phyloP scores from a whole-genome alignment of 2,329 filamentous ascomycete species.

The Leptosphaerulina australis region DNA sequence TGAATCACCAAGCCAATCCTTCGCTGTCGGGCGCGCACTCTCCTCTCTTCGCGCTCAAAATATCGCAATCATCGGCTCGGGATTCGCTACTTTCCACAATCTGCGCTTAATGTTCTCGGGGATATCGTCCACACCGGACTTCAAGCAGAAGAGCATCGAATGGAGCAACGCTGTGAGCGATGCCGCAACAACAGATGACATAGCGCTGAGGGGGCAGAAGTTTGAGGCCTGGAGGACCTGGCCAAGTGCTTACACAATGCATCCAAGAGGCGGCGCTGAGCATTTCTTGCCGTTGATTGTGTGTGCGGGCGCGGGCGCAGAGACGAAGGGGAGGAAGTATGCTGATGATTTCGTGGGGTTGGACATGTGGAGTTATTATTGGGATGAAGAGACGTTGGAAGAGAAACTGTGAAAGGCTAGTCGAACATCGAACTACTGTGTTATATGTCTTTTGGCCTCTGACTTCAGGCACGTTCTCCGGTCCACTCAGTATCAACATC shows the following conservation, averaged over 20 bases:
- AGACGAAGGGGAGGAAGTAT: conserved; percentile 54
- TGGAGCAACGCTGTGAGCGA: conserved; percentile 59
- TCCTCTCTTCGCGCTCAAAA: conserved; percentile 57
- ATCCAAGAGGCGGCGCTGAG: conserved; percentile 61
- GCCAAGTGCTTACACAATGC: conserved; percentile 59
- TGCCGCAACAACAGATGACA: conserved; percentile 46
- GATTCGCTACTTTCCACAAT: conserved; percentile 66
- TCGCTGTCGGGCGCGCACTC: conserved; percentile 61
- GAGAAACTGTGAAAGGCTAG: not conserved
- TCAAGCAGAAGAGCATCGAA: conserved; percentile 40
- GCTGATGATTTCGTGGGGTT: conserved; percentile 58
- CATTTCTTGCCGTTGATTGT: conserved; percentile 67
- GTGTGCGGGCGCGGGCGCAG: conserved; percentile 58
- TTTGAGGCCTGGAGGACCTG: conserved; percentile 58
- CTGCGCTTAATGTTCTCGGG: conserved; percentile 55
- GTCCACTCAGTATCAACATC: too few relatives aligned
- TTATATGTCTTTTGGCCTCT: too few relatives aligned
- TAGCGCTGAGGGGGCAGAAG: conserved; percentile 47
- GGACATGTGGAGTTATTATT: conserved; percentile 63
- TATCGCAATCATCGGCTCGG: conserved; percentile 66
- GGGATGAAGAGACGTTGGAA: conserved; percentile 45
- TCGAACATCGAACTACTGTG: too few relatives aligned
- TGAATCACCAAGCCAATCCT: conserved; percentile 58
- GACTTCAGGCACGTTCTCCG: too few relatives aligned
- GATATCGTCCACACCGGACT: conserved; percentile 30